These are phyloP conservation scores for Pluteus cervinus DNA, from an alignment of 768 basidiomycete species.

Conservation along the genomic window DNA sequence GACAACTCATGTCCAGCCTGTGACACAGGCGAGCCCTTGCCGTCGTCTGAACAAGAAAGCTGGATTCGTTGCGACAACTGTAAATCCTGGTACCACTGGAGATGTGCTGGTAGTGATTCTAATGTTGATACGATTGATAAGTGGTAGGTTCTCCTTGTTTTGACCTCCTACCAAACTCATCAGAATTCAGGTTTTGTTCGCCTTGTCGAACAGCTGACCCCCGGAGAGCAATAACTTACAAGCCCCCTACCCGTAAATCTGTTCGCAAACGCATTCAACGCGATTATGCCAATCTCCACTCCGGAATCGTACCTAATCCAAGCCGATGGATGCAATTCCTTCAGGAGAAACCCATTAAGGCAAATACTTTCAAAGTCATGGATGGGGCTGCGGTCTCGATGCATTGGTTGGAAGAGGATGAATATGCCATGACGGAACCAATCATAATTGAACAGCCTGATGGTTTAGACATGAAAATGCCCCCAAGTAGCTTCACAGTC, in stretches of 20 bases:
- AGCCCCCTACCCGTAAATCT: constrained; percentile 77
- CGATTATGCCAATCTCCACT: constrained; percentile 75
- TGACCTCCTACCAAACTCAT: constrained; percentile 5
- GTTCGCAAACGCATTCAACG: constrained; percentile 65
- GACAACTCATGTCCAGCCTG: constrained; percentile 47
- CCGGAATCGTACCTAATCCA: constrained; percentile 58
- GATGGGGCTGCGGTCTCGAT: constrained; percentile 58
- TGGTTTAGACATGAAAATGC: constrained; percentile 90
- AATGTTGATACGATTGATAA: constrained; percentile 69
- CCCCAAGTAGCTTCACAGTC: constrained; percentile 62
- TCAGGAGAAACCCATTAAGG: constrained; percentile 58
- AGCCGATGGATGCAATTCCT: constrained; percentile 65
- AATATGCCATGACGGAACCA: constrained; percentile 74
- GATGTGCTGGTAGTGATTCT: constrained; percentile 62
- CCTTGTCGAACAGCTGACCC: constrained; percentile 56
- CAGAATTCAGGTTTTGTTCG: constrained; percentile 57
- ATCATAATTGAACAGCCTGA: constrained; percentile 74
- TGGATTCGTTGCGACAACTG: constrained; percentile 85
- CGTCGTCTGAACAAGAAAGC: constrained; percentile 52
- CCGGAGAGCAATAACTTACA: constrained; percentile 61
- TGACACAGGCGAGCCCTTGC: constrained; percentile 23
- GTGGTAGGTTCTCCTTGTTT: constrained; percentile 44
- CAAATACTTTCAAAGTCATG: constrained; percentile 63
- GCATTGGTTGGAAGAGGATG: constrained; percentile 72
- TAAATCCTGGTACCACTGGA: constrained; percentile 82